Conservation (phyloP, 257 asterid genomes). For the Nyctanthes arbortristis region DNA sequence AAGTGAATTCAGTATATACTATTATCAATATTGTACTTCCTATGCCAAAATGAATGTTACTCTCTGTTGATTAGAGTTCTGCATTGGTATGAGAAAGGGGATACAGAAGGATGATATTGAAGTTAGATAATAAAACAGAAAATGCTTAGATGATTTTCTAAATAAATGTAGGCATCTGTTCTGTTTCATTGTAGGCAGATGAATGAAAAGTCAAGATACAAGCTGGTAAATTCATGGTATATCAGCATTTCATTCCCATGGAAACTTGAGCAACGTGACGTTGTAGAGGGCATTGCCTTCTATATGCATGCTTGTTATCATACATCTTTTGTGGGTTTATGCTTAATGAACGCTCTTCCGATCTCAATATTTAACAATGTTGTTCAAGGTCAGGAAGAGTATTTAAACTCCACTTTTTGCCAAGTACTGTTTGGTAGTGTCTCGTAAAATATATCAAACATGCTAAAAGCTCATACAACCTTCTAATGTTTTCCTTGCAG, state of each 20-base stretch:
- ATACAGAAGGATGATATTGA: too few relatives aligned
- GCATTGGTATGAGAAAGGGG: neutral
- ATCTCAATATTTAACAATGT: too few relatives aligned
- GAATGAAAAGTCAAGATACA: too few relatives aligned
- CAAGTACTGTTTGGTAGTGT: too few relatives aligned
- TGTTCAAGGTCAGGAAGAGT: too few relatives aligned
- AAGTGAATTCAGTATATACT: neutral
- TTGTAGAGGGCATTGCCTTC: neutral
- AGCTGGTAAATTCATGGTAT: too few relatives aligned
- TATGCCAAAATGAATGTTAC: neutral
- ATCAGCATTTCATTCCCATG: too few relatives aligned
- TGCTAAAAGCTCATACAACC: constrained; percentile 9
- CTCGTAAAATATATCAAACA: neutral
- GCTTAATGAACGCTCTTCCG: neutral
- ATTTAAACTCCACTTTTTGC: too few relatives aligned
- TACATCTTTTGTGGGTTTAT: neutral
- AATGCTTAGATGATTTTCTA: too few relatives aligned
- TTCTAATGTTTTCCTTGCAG: constrained; percentile 28
- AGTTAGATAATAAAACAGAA: too few relatives aligned
- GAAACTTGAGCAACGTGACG: neutral
- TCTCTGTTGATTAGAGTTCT: constrained; percentile 13
- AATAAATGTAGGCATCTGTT: too few relatives aligned
- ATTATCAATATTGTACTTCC: neutral
- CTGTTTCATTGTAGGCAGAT: too few relatives aligned
- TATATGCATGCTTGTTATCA: neutral